Conservation (phyloP, 768 basidiomycete species). For the Rhodosporidiobolus sp. region DNA sequence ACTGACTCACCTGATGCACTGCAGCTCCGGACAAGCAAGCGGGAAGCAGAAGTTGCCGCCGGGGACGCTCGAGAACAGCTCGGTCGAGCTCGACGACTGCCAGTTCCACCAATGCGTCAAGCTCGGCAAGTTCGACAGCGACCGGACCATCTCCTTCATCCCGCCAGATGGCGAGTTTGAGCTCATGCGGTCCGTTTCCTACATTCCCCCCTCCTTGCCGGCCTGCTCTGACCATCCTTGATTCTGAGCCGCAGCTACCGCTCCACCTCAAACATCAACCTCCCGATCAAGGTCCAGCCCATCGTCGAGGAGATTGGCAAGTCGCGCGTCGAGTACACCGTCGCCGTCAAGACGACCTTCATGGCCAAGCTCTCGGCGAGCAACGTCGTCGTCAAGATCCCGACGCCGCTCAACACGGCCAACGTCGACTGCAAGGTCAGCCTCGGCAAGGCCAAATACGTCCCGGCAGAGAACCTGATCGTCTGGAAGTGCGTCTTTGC, state of each 20-base stretch:
- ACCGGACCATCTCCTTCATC: constrained; percentile 90
- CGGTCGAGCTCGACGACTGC: constrained; percentile 95
- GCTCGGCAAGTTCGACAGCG: constrained; percentile 88
- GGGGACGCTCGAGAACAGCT: constrained; percentile 52
- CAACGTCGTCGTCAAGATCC: constrained; percentile 86
- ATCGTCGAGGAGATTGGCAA: constrained; percentile 92
- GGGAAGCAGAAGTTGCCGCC: constrained; percentile 18
- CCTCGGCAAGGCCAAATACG: constrained; percentile 94
- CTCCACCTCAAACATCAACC: constrained; percentile 90
- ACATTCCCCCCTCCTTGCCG: too few species aligned
- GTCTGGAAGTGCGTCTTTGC: constrained; percentile 83
- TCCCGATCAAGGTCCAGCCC: constrained; percentile 83
- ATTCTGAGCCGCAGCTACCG: constrained; percentile 65
- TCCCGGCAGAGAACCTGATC: constrained; percentile 90
- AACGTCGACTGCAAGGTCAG: constrained; percentile 86
- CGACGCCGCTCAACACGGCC: constrained; percentile 92
- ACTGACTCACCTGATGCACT: neutral
- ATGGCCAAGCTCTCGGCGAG: constrained; percentile 88
- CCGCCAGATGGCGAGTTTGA: constrained; percentile 99
- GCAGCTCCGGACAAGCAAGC: constrained; percentile 24
- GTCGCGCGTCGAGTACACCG: constrained; percentile 80
- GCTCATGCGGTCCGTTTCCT: constrained; percentile 73
- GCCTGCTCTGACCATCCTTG: neutral
- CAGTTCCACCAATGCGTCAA: constrained; percentile 98
- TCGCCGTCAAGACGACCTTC: constrained; percentile 84